These are phyloP conservation scores for Penicillium lividum DNA, from an alignment of 495 filamentous ascomycete genomes.

Conservation along the genomic window DNA sequence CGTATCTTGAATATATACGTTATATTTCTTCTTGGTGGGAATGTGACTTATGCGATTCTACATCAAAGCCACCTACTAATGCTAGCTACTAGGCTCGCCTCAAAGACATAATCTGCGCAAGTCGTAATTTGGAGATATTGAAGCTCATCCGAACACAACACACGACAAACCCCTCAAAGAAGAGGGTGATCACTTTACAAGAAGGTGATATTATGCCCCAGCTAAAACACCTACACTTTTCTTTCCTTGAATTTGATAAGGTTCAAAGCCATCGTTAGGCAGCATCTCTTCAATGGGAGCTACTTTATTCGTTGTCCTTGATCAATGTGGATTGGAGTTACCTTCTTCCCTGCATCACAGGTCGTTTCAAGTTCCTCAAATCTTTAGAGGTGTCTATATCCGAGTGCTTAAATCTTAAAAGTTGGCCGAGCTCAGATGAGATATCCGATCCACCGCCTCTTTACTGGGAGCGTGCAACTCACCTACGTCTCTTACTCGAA, in stretches of 20 bases:
- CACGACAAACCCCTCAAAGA: background rate
- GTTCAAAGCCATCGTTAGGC: background rate
- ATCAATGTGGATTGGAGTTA: background rate
- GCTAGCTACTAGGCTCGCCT: background rate
- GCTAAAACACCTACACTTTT: background rate
- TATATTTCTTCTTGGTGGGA: background rate
- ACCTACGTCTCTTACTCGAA: background rate
- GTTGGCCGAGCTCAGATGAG: background rate
- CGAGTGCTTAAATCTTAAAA: background rate
- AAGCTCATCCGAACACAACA: background rate
- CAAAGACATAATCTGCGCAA: background rate
- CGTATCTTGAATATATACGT: background rate
- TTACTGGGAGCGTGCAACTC: background rate
- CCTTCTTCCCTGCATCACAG: background rate
- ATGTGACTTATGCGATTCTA: background rate
- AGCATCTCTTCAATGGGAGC: background rate
- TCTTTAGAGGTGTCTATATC: background rate
- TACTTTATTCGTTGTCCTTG: background rate
- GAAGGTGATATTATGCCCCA: background rate
- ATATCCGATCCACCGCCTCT: background rate
- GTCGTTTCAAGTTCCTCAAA: background rate
- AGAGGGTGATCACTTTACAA: background rate
- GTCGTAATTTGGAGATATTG: background rate
- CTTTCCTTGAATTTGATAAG: background rate
- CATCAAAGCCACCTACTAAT: background rate